A percentile compares a stretch with the other conserved stretches of the same genome.
phyloP scores from a whole-genome alignment of 2,329 filamentous ascomycete genomes.

The Trichoderma sp. region DNA sequence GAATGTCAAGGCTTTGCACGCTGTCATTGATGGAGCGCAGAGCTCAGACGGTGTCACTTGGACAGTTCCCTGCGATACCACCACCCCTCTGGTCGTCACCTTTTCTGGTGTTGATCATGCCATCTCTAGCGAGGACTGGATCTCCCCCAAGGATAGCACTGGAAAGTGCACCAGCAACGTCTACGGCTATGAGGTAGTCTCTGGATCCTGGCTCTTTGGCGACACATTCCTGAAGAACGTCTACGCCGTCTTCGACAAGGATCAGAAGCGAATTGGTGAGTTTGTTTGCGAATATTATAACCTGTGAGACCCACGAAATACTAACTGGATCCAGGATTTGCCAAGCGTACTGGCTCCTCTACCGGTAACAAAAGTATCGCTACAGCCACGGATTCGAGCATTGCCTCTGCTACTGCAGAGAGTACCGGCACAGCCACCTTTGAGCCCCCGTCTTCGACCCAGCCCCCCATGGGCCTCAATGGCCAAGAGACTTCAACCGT shows the following conservation, averaged over 20 bases:
- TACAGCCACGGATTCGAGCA: background rate
- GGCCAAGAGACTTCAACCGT: background rate
- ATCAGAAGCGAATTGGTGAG: constrained; percentile 62
- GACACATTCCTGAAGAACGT: constrained; percentile 89
- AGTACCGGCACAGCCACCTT: background rate
- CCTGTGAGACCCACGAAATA: background rate
- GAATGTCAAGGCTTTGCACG: constrained; percentile 67
- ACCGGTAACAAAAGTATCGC: background rate
- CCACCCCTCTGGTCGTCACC: constrained; percentile 57
- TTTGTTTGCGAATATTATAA: background rate
- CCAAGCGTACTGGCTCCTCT: background rate
- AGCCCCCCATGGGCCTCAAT: background rate
- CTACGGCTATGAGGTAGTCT: constrained; percentile 67
- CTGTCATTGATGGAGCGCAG: constrained; percentile 60
- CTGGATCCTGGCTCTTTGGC: constrained; percentile 73
- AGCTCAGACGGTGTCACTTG: constrained; percentile 61
- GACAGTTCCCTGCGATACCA: constrained; percentile 70
- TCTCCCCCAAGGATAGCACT: constrained; percentile 47
- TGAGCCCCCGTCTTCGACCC: background rate
- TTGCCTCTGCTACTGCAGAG: constrained; percentile 5
- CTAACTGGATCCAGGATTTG: constrained; percentile 11
- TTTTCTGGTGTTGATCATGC: constrained; percentile 68
- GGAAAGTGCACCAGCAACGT: constrained; percentile 68
- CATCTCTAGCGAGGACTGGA: constrained; percentile 70
- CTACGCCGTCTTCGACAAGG: constrained; percentile 80